Percentiles rank a stretch among this genome's conserved stretches.
Conservation (phyloP, 257 asterid species). For the Linaria vulgaris region DNA sequence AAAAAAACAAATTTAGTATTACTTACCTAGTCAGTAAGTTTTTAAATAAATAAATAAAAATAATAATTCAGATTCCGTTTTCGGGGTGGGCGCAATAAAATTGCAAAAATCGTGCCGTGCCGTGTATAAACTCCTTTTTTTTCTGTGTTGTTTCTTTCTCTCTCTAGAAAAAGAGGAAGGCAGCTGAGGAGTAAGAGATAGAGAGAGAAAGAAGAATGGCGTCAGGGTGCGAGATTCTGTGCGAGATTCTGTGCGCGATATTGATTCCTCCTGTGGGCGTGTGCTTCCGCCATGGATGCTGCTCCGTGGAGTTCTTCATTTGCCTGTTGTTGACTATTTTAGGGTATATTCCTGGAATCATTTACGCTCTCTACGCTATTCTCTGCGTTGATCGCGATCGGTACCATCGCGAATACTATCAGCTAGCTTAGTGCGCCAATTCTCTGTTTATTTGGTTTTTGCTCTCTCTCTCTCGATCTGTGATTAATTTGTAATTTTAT, state of each 20-base stretch:
- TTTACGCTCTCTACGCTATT: constrained; percentile 70
- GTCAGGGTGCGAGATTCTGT: constrained; percentile 52
- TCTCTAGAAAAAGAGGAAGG: neutral
- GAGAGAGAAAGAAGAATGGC: constrained; percentile 23
- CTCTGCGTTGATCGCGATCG: constrained; percentile 58
- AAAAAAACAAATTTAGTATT: too few relatives aligned
- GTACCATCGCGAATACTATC: constrained; percentile 39
- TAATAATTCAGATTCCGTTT: too few relatives aligned
- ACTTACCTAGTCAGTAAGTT: too few relatives aligned
- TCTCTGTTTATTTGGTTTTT: too few relatives aligned
- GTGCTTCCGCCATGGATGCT: constrained; percentile 83
- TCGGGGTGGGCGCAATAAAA: too few relatives aligned
- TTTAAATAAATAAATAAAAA: too few relatives aligned
- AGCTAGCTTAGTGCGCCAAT: constrained; percentile 32
- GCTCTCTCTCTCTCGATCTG: too few relatives aligned
- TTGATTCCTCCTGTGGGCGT: constrained; percentile 83
- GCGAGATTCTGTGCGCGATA: constrained; percentile 65
- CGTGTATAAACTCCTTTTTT: too few relatives aligned
- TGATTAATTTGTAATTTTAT: too few relatives aligned
- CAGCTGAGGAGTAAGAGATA: neutral
- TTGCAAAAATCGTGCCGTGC: too few relatives aligned
- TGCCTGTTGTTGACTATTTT: constrained; percentile 64
- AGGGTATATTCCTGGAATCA: constrained; percentile 72
- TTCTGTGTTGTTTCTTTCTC: neutral
- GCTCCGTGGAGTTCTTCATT: constrained; percentile 73